These are phyloP conservation scores for Hanseniaspora thailandica DNA, from an alignment of 805 yeast genomes.

Conservation along the genomic window DNA sequence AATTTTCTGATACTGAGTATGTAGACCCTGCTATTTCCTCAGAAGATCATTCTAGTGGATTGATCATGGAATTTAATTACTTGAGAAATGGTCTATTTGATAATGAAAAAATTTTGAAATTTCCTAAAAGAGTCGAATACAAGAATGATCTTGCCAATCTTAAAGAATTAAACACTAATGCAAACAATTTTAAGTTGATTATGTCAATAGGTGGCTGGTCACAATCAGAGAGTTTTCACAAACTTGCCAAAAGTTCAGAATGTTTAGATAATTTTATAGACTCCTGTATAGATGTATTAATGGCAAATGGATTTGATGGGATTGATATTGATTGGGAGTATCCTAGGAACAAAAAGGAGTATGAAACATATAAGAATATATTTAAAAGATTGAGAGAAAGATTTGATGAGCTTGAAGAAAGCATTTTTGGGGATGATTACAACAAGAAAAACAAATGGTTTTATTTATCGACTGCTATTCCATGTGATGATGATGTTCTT, in stretches of 20 bases:
- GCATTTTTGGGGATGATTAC: slow-evolving; percentile 18
- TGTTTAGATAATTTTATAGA: slow-evolving; percentile 38
- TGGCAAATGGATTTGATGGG: slow-evolving; percentile 66
- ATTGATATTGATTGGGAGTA: slow-evolving; percentile 93
- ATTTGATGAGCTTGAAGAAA: slow-evolving; percentile 32
- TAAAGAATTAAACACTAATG: neutral
- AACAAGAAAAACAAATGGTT: slow-evolving; percentile 24
- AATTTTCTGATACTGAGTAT: slow-evolving; percentile 44
- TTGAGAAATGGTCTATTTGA: slow-evolving; percentile 30
- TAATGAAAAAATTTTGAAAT: no score
- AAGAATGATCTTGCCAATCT: neutral
- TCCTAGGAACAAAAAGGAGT: slow-evolving; percentile 42
- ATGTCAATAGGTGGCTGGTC: slow-evolving; percentile 84
- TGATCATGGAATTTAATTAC: slow-evolving; percentile 38
- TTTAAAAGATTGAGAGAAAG: slow-evolving; percentile 32
- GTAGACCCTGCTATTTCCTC: neutral
- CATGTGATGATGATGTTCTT: slow-evolving; percentile 46
- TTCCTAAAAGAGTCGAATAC: neutral
- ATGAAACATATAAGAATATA: slow-evolving; percentile 34
- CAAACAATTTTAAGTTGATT: slow-evolving; percentile 40
- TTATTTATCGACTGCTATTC: slow-evolving; percentile 62
- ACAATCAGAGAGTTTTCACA: slow-evolving; percentile 38
- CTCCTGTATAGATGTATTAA: slow-evolving; percentile 38
- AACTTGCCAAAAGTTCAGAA: slow-evolving; percentile 30
- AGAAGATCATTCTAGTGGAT: slow-evolving; percentile 30